Conservation (phyloP, 768 basidiomycete genomes). For the Leccinum variicolor region DNA sequence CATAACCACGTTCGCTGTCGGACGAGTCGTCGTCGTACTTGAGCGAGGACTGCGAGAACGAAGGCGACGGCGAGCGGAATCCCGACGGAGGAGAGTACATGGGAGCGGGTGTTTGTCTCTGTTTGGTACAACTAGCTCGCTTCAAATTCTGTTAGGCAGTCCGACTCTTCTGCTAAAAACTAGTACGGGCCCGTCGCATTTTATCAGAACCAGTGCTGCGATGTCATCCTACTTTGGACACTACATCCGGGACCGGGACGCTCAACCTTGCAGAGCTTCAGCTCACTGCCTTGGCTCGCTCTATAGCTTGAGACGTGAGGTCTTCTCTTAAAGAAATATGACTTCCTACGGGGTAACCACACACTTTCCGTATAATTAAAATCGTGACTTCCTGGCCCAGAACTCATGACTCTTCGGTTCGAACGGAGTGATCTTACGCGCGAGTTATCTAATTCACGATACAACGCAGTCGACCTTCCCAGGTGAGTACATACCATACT, state of each 20-base stretch:
- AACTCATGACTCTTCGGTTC: slow-evolving; percentile 6
- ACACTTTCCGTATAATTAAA: slow-evolving; percentile 11
- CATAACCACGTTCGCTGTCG: slow-evolving; percentile 21
- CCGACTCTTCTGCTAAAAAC: too few species aligned
- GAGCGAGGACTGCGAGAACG: slow-evolving; percentile 34
- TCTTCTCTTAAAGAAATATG: too few species aligned
- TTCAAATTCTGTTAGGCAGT: neutral
- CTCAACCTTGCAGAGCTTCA: too few species aligned
- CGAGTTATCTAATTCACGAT: slow-evolving; percentile 1
- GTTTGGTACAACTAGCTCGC: slow-evolving; percentile 9
- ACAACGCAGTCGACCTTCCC: neutral
- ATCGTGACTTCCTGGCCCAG: slow-evolving; percentile 7
- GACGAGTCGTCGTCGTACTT: slow-evolving; percentile 26
- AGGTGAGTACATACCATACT: neutral
- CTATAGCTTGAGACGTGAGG: too few species aligned
- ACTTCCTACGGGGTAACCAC: neutral
- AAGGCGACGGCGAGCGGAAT: slow-evolving; percentile 40
- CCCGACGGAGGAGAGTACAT: slow-evolving; percentile 37
- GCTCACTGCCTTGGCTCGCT: too few species aligned
- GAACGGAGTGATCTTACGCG: slow-evolving; percentile 17
- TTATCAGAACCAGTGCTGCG: too few species aligned
- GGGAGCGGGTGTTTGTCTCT: slow-evolving; percentile 19
- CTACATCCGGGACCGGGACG: neutral
- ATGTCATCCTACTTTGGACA: neutral
- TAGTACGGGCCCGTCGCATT: neutral